A percentile compares a stretch with the other conserved stretches of the same genome.
Evolutionary conservation across 176 grass and related monocot genomes (phyloP).

Genomic region (Oryza brachyantha): DNA sequence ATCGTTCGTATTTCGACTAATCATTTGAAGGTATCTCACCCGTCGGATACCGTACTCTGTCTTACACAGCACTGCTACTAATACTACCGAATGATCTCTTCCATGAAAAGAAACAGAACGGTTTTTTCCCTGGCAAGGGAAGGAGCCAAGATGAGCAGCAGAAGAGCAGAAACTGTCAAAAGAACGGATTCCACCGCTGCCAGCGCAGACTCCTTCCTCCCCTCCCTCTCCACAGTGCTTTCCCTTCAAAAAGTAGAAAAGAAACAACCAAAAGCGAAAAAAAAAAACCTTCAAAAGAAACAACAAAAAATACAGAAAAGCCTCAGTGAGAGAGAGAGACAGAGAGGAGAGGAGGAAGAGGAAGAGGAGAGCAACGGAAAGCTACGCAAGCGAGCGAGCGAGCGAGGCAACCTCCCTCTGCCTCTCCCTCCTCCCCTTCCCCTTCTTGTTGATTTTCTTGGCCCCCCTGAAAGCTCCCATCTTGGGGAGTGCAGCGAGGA

Average conservation of each 20-base stretch:
- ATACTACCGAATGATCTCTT: too few species aligned
- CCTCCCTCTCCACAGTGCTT: neutral
- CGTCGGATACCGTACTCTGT: too few species aligned
- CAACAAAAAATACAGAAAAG: neutral
- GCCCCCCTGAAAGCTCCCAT: too few species aligned
- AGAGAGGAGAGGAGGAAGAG: neutral
- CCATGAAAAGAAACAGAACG: too few species aligned
- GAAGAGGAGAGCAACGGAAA: constrained; percentile 35
- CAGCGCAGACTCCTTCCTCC: neutral
- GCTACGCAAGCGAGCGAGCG: constrained; percentile 11
- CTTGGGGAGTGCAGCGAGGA: neutral
- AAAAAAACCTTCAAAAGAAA: neutral
- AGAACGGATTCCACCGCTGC: neutral
- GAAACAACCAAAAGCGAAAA: neutral
- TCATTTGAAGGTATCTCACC: too few species aligned
- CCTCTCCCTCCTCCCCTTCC: too few species aligned
- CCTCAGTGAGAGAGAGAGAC: neutral
- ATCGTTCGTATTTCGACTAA: too few species aligned
- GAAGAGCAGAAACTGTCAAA: neutral
- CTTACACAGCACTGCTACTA: too few species aligned
- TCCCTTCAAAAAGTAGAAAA: neutral
- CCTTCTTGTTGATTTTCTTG: constrained; percentile 1
- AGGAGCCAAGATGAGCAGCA: neutral
- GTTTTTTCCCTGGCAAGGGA: neutral
- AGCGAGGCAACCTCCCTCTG: too few species aligned